These are phyloP conservation scores for Tuber magnatum DNA, from an alignment of 495 filamentous ascomycete species.

Conservation along the genomic window DNA sequence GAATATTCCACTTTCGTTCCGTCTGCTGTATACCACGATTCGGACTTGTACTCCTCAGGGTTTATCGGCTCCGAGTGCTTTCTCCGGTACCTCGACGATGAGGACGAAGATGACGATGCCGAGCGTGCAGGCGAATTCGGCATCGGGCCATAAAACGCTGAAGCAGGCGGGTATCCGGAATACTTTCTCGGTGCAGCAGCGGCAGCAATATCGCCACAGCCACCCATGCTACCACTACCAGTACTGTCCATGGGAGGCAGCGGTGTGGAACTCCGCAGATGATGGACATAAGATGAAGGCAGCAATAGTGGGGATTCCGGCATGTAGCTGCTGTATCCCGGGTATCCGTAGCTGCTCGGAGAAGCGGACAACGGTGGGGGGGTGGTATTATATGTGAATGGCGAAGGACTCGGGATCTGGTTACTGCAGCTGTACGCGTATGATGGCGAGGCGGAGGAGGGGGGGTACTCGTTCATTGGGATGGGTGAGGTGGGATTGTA, in stretches of 20 bases:
- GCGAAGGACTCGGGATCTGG: slow-evolving; percentile 18
- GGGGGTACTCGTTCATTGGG: slow-evolving; percentile 24
- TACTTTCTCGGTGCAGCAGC: slow-evolving; percentile 21
- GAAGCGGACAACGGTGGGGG: slow-evolving; percentile 7
- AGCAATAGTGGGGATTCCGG: background rate
- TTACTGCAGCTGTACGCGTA: slow-evolving; percentile 23
- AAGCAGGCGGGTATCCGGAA: slow-evolving; percentile 37
- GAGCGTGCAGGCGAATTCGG: slow-evolving; percentile 11
- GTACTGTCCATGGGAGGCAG: background rate
- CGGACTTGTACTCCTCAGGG: slow-evolving; percentile 34
- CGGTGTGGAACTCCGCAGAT: slow-evolving; percentile 1
- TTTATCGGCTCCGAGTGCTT: slow-evolving; percentile 18
- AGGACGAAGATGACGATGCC: slow-evolving; percentile 12
- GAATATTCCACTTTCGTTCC: slow-evolving; percentile 38
- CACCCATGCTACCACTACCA: background rate
- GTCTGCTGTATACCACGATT: slow-evolving; percentile 36
- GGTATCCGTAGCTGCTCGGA: slow-evolving; percentile 10
- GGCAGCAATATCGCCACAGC: background rate
- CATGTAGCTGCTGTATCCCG: background rate
- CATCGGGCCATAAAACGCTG: slow-evolving; percentile 35
- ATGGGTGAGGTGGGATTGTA: slow-evolving; percentile 19
- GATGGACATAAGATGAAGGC: slow-evolving; percentile 8
- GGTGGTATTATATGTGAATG: slow-evolving; percentile 20
- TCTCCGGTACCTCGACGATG: slow-evolving; percentile 23
- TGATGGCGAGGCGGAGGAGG: slow-evolving; percentile 15